phyloP scores from a whole-genome alignment of 805 yeast species.

The Maudiozyma bulderi region DNA sequence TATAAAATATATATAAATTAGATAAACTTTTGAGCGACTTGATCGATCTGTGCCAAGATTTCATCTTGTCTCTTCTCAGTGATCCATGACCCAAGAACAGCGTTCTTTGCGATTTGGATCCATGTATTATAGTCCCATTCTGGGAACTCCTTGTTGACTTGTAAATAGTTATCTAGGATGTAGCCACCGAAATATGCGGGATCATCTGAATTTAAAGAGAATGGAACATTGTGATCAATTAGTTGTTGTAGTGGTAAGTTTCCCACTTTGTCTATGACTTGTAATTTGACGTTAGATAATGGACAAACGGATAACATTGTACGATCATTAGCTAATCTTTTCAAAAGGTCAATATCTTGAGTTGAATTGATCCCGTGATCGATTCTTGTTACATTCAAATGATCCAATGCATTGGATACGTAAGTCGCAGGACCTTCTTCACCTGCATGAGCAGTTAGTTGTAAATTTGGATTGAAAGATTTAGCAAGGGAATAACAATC shows the following conservation, averaged over 20 bases:
- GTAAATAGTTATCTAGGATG: conserved; percentile 62
- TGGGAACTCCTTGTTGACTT: conserved; percentile 52
- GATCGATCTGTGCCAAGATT: conserved; percentile 37
- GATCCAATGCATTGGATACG: conserved; percentile 48
- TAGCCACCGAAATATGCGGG: conserved; percentile 85
- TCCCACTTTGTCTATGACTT: conserved; percentile 57
- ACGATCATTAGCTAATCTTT: conserved; percentile 44
- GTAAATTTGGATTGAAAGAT: conserved; percentile 41
- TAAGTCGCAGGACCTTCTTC: conserved; percentile 78
- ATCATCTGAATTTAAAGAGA: conserved; percentile 69
- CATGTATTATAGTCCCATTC: conserved; percentile 53
- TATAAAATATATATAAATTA: not conserved
- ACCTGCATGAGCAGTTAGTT: conserved; percentile 80
- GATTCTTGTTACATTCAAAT: conserved; percentile 55
- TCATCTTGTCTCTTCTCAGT: conserved; percentile 45
- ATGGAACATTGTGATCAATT: conserved; percentile 54
- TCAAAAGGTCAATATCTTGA: conserved; percentile 44
- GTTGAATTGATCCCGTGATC: conserved; percentile 72
- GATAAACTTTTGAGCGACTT: conserved; percentile 16
- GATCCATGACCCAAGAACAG: conserved; percentile 69
- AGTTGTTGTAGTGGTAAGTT: conserved; percentile 59
- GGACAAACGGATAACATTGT: conserved; percentile 69
- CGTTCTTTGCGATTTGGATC: conserved; percentile 53
- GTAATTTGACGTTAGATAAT: conserved; percentile 63
- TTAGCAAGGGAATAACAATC: conserved; percentile 50